Evolutionary conservation across 2,329 filamentous ascomycete species (phyloP).

Genomic region (Aureobasidium melanogenum): DNA sequence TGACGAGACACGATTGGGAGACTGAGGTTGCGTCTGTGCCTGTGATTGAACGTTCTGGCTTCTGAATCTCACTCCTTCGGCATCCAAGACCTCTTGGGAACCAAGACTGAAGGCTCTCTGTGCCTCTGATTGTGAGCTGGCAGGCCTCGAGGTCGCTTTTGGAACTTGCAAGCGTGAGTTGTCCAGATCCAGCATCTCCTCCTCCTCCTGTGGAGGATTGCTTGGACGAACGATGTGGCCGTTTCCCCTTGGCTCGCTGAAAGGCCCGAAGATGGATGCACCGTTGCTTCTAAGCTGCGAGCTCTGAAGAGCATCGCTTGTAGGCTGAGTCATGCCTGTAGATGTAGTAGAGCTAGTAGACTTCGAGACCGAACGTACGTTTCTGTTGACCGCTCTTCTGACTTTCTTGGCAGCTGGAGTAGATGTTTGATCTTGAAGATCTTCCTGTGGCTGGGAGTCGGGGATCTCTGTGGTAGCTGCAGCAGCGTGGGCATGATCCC

Average conservation of each 20-base stretch:
- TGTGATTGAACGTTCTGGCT: background rate
- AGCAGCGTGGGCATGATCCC: background rate
- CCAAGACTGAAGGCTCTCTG: background rate
- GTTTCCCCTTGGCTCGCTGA: background rate
- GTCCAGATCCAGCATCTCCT: constrained; percentile 5
- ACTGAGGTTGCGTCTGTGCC: background rate
- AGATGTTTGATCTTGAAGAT: background rate
- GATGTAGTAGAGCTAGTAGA: background rate
- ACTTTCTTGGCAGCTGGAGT: background rate
- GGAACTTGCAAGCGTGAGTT: background rate
- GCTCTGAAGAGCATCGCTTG: background rate
- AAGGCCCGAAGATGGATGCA: background rate
- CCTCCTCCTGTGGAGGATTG: background rate
- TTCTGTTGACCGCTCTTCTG: constrained; percentile 2
- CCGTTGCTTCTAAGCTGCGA: background rate
- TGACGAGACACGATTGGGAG: background rate
- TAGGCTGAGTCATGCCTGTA: background rate
- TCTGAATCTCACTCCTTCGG: background rate
- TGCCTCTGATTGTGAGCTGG: background rate
- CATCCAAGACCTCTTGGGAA: background rate
- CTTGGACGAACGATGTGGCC: background rate
- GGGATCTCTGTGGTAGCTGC: background rate
- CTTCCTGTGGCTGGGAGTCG: background rate
- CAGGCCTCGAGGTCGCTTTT: background rate
- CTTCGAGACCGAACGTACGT: background rate